Evolutionary conservation across 179 eudicot species (phyloP), one percentile per base, ranked within the genome.

Genomic region (Drosera spatulata): DNA sequence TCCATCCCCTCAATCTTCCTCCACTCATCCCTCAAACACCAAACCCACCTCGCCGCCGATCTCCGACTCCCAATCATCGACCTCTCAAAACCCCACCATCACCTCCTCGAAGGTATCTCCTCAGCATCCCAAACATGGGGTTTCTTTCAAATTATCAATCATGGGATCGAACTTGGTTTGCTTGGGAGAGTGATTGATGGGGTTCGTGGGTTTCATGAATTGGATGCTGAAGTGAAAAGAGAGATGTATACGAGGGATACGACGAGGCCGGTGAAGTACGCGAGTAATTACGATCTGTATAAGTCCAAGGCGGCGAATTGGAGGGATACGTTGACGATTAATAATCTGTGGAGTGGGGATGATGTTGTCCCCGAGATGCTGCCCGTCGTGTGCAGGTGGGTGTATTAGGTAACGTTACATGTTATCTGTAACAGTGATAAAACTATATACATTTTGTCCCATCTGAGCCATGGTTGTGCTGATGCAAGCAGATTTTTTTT

Each of bases 121-220:
- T 49, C 56, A 0, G 59, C 68, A 5, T 49, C 53, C 8, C 69
- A 66, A 10, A 66, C 59, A 3, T 67, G 75, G 73, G 75, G 75
- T 22, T 71, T 75, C 42, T 75, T 75, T 41, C 70, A 75, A 33
- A 63, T 64, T 0, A 63, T 75, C 22, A 68, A 67, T 61, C 79
- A 75, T 58, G 79, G 79, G 38, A 41, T 75, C 37, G 62, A 72
- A 0, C 6, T 3, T 38, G 0, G 3, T 10, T 58, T 66, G 41
- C 15, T 74, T 37, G 71, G 66, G 0, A 70, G 58, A 11, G 62
- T 69, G 67, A 12, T 69, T 5, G 41, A 69, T 39, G 77, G 70
- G 2, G 67, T 61, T n/a, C 64, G 53, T 10, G 38, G 60, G 43
- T 73, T 73, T 12, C 39, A 64, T 48, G 73, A 69, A 43, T 53